Percentiles rank a stretch among this genome's conserved stretches.
phyloP scores from a whole-genome alignment of 176 grass and related monocot genomes.

The Cymbopogon citratus region DNA sequence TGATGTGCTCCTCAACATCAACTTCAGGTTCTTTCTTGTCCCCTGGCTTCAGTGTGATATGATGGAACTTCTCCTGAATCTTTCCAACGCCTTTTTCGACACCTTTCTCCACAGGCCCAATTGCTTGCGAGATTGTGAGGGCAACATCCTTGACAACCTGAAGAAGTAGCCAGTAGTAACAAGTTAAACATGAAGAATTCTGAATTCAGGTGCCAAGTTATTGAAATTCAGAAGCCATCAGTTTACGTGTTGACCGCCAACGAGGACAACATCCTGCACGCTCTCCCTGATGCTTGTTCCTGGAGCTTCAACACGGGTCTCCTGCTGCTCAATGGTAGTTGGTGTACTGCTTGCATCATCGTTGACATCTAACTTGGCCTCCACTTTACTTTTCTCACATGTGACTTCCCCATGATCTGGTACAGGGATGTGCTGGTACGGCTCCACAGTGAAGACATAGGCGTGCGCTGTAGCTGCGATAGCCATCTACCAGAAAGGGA shows the following conservation, averaged over 20 bases:
- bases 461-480: conserved; percentile 62
- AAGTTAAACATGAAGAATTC: not conserved
- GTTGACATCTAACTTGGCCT: conserved; percentile 35
- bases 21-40: conserved; percentile 39
- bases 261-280: conserved; percentile 73
- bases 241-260: conserved; percentile 67
- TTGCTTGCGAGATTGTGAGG: conserved; percentile 76
- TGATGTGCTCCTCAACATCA: conserved; percentile 50
- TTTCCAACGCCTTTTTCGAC: conserved; percentile 74
- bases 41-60: conserved; percentile 40
- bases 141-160: conserved; percentile 86
- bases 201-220: not conserved
- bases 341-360: conserved; percentile 2
- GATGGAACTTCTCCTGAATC: conserved; percentile 74
- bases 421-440: conserved; percentile 44
- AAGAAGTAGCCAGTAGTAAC: not conserved
- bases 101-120: conserved; percentile 71
- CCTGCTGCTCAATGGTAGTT: conserved; percentile 42
- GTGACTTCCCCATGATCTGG: conserved; percentile 28
- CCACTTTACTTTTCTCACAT: conserved; percentile 34
- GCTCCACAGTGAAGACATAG: conserved; percentile 61
- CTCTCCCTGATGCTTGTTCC: conserved; percentile 83
- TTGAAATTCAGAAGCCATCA: not conserved
- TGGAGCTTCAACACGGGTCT: conserved; percentile 52
- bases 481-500: conserved; percentile 64